These are phyloP conservation scores for Ophiostoma sp. DNA, from an alignment of 2,329 filamentous ascomycete genomes.

Conservation along the genomic window DNA sequence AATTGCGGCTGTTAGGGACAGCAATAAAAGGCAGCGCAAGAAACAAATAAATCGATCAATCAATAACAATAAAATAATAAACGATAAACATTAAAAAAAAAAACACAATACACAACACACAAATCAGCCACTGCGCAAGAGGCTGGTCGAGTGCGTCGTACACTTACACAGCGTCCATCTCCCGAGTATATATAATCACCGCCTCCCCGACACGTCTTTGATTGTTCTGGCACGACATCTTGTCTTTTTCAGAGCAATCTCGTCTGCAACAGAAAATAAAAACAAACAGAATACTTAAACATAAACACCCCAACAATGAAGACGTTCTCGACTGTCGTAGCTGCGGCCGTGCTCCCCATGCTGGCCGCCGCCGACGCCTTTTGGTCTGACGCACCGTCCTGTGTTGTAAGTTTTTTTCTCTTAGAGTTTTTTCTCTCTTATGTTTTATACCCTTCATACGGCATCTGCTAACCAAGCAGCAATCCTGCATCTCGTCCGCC, in stretches of 20 bases:
- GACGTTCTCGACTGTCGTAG: conserved; percentile 25
- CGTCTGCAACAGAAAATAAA: background rate
- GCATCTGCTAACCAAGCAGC: conserved; percentile 29
- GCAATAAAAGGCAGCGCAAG: background rate
- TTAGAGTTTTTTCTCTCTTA: background rate
- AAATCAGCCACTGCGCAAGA: background rate
- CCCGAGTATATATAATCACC: background rate
- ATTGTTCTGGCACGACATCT: background rate
- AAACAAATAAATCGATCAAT: background rate
- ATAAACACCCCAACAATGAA: background rate
- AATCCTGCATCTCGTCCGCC: conserved; percentile 41
- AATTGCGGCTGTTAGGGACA: background rate
- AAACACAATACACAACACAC: no score
- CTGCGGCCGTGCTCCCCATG: conserved; percentile 31
- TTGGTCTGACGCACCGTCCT: conserved; percentile 39
- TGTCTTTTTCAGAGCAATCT: background rate
- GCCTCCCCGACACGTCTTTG: background rate
- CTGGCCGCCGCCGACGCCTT: conserved; percentile 29
- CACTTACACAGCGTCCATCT: background rate
- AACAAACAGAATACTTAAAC: background rate
- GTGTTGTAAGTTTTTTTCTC: conserved; percentile 37
- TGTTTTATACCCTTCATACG: no score
- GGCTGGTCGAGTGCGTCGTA: background rate
- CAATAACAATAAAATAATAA: background rate
- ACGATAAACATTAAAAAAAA: background rate